These are phyloP conservation scores for Ormosia emarginata DNA, from an alignment of 306 rosid genomes.

Conservation along the genomic window DNA sequence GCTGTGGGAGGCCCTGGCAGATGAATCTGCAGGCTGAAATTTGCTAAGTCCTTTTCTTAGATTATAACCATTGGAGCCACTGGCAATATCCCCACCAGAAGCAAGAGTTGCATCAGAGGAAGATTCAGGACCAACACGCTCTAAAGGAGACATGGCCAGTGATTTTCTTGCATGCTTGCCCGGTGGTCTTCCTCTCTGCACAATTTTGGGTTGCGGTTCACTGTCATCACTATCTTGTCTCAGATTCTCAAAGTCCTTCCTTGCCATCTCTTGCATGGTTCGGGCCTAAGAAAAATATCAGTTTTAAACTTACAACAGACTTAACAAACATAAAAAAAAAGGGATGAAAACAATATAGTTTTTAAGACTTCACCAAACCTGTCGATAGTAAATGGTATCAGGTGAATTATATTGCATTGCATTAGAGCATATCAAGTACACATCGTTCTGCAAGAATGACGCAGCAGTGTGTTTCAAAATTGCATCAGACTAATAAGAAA, in stretches of 20 bases:
- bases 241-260: conserved; percentile 84
- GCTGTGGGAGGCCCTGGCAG: conserved; percentile 35
- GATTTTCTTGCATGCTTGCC: conserved; percentile 64
- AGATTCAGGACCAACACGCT: conserved; percentile 50
- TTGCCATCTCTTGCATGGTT: conserved; percentile 78
- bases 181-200: conserved; percentile 88
- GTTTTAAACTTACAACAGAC: conserved; percentile 10
- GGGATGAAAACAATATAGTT: background rate
- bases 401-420: conserved; percentile 87
- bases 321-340: background rate
- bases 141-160: conserved; percentile 43
- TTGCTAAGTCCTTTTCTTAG: conserved; percentile 57
- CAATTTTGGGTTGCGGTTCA: conserved; percentile 66
- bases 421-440: conserved; percentile 81
- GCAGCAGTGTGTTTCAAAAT: conserved; percentile 17
- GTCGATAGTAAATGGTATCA: conserved; percentile 80
- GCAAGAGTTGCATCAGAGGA: conserved; percentile 61
- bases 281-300: conserved; percentile 59
- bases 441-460: conserved; percentile 71
- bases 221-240: conserved; percentile 76
- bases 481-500: background rate
- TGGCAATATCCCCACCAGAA: conserved; percentile 60
- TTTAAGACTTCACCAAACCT: conserved; percentile 52
- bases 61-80: conserved; percentile 60
- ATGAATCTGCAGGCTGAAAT: conserved; percentile 46